These are phyloP conservation scores for Metschnikowia reukaufii DNA, from an alignment of 805 yeast genomes.

Conservation along the genomic window DNA sequence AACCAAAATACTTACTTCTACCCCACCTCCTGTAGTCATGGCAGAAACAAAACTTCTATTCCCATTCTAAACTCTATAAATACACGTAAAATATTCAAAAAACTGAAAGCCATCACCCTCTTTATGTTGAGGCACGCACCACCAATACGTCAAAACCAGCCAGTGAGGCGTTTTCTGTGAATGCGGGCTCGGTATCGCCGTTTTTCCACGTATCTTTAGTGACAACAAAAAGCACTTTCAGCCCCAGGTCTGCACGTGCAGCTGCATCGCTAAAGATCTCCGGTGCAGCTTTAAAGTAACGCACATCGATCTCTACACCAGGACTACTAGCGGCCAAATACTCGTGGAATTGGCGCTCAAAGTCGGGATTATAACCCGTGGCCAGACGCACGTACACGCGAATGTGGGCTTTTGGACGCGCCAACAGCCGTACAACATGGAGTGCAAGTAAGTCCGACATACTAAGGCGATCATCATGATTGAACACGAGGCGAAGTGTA, in stretches of 20 bases:
- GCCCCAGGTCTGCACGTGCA: background rate
- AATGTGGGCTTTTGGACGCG: slow-evolving; percentile 7
- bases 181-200: background rate
- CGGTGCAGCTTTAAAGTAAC: slow-evolving; percentile 12
- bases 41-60: no score
- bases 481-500: slow-evolving; percentile 29
- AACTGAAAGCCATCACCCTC: background rate
- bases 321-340: slow-evolving; percentile 10
- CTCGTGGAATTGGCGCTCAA: slow-evolving; percentile 18
- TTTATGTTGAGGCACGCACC: slow-evolving; percentile 13
- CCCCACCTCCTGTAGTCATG: no score
- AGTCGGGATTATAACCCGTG: slow-evolving; percentile 14
- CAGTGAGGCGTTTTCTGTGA: slow-evolving; percentile 7
- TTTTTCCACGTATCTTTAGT: slow-evolving; percentile 16
- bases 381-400: slow-evolving; percentile 16
- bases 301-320: slow-evolving; percentile 2
- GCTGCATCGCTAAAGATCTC: slow-evolving; percentile 5
- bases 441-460: slow-evolving; percentile 35
- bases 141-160: slow-evolving; percentile 17
- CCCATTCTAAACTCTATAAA: no score
- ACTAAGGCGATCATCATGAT: slow-evolving; percentile 34
- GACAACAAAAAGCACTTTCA: slow-evolving; percentile 11
- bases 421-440: slow-evolving; percentile 26
- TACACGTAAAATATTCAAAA: no score
- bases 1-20: no score